phyloP scores from a whole-genome alignment of 192 early-diverging fungal genomes.

The Gonapodya sp. region DNA sequence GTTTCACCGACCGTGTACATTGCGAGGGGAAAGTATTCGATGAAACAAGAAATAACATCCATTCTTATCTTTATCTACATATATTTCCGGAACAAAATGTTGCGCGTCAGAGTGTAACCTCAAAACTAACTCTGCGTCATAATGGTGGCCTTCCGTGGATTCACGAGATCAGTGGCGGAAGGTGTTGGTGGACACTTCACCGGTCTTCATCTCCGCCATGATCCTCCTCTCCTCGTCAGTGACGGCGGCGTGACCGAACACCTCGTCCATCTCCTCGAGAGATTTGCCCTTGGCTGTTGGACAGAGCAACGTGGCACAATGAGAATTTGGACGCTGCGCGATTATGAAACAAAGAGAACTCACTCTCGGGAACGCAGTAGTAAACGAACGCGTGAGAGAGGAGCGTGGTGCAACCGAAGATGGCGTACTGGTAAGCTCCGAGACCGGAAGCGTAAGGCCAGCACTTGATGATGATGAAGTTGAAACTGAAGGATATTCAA shows the following conservation, averaged over 20 bases:
- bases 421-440: background rate
- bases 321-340: background rate
- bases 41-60: too few relatives aligned
- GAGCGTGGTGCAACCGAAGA: slow-evolving; percentile 22
- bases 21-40: too few relatives aligned
- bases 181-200: background rate
- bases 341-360: background rate
- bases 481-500: background rate
- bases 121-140: too few relatives aligned
- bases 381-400: slow-evolving; percentile 25
- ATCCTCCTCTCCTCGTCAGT: background rate
- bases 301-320: background rate
- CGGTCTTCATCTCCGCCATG: background rate
- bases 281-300: background rate
- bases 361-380: slow-evolving; percentile 33
- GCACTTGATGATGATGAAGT: slow-evolving; percentile 8
- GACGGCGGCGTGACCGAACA: background rate
- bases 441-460: background rate
- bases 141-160: too few relatives aligned
- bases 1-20: too few relatives aligned
- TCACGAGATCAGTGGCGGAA: background rate
- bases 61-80: too few relatives aligned
- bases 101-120: too few relatives aligned
- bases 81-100: too few relatives aligned
- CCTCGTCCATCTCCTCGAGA: slow-evolving; percentile 10